A percentile compares a stretch with the other conserved stretches of the same genome.
phyloP scores from a whole-genome alignment of 2,329 filamentous ascomycete species.

The Phaeoacremonium minimum region DNA sequence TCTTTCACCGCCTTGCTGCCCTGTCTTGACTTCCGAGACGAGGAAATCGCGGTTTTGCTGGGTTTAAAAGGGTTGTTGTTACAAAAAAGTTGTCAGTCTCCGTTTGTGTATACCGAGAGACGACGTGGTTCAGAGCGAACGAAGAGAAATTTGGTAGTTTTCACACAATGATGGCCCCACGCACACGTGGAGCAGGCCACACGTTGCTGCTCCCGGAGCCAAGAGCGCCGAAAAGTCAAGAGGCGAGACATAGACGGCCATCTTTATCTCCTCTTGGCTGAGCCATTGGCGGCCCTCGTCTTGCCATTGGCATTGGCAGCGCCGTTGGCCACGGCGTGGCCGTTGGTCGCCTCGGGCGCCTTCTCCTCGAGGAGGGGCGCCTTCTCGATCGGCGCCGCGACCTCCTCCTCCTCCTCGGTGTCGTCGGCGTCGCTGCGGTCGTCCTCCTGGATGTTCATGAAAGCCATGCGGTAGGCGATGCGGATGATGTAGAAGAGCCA shows the following conservation, averaged over 20 bases:
- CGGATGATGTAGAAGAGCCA: slow-evolving; percentile 76
- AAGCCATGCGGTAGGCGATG: slow-evolving; percentile 68
- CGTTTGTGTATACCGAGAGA: no score
- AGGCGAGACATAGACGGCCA: no score
- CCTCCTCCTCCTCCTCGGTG: slow-evolving; percentile 48
- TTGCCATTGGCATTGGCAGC: slow-evolving; percentile 7
- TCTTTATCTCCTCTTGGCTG: slow-evolving; percentile 9
- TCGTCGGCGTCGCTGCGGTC: slow-evolving; percentile 69
- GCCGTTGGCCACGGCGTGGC: slow-evolving; percentile 6
- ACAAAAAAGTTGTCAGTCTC: no score
- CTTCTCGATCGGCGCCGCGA: slow-evolving; percentile 18
- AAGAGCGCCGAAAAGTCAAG: no score
- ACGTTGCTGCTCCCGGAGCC: no score
- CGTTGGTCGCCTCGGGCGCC: slow-evolving; percentile 13
- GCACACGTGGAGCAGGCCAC: not conserved
- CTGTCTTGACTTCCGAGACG: no score
- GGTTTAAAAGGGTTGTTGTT: no score
- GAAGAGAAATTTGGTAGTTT: no score
- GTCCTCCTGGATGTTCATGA: slow-evolving; percentile 58
- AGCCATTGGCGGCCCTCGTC: slow-evolving; percentile 13
- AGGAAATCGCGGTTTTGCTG: no score
- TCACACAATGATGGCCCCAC: no score
- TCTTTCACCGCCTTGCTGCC: no score
- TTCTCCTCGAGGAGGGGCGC: slow-evolving; percentile 3
- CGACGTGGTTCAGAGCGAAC: not conserved